Percentiles rank a stretch among this genome's conserved stretches.
phyloP scores from a whole-genome alignment of 148 eudicot species.

The Rhododendron williamsianum region DNA sequence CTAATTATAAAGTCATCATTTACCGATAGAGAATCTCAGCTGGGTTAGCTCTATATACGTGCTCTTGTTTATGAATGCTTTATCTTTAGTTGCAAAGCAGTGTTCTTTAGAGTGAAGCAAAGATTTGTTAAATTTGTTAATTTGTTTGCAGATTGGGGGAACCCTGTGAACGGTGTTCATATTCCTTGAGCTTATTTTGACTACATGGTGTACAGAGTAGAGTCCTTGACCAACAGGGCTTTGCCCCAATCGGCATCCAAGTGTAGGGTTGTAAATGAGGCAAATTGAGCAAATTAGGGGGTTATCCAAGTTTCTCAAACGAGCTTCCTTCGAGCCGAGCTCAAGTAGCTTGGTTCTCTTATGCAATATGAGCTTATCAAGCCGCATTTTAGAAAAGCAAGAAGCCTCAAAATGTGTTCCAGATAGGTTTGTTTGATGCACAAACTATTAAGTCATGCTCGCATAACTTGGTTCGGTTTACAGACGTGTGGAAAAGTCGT shows the following conservation, averaged over 20 bases:
- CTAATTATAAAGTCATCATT: not conserved
- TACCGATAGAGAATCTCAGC: not conserved
- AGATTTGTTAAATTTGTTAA: not conserved
- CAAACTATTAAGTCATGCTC: not conserved
- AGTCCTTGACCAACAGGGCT: not conserved
- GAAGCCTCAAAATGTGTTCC: not conserved
- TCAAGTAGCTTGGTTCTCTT: not conserved
- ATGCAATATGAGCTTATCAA: not conserved
- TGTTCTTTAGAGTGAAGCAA: not conserved
- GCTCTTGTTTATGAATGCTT: not conserved
- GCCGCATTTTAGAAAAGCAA: not conserved
- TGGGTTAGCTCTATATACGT: not conserved
- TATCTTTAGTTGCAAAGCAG: not conserved
- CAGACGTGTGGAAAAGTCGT: not conserved
- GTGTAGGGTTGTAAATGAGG: not conserved
- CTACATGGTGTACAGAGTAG: not conserved
- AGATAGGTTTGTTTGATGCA: not conserved
- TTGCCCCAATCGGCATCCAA: not conserved
- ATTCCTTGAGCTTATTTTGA: not conserved
- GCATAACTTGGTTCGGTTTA: not conserved
- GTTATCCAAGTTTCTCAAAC: not conserved
- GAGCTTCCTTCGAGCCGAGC: not conserved
- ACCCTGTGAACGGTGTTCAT: not conserved
- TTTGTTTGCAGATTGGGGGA: not conserved
- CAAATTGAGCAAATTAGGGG: not conserved